phyloP scores from a whole-genome alignment of 306 rosid species.

The Urtica urens region DNA sequence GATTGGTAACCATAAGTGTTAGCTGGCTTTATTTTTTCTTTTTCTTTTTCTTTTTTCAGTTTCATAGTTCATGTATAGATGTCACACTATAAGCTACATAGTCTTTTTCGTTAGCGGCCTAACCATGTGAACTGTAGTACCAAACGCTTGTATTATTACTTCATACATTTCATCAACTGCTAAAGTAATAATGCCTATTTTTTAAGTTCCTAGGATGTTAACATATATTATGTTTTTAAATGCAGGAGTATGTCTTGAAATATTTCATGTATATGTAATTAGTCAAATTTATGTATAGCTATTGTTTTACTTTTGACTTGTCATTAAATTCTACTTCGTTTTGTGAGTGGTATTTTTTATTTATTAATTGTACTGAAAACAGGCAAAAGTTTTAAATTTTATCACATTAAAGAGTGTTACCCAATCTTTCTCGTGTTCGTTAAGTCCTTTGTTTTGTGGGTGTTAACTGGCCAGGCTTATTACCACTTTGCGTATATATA shows the following conservation, averaged over 20 bases:
- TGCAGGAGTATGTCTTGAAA: neutral
- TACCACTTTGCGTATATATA: constrained; percentile 2
- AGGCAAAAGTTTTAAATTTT: too few species aligned
- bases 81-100: constrained; percentile 1
- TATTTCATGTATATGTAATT: too few species aligned
- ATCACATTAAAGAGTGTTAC: constrained; percentile 1
- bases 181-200: neutral
- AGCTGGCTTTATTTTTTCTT: constrained; percentile 2
- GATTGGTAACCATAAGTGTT: neutral
- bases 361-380: neutral
- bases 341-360: neutral
- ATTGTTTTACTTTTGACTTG: neutral
- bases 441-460: constrained; percentile 5
- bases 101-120: constrained; percentile 8
- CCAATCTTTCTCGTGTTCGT: constrained; percentile 5
- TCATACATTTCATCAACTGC: neutral
- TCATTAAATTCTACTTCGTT: neutral
- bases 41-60: neutral
- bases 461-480: constrained; percentile 5
- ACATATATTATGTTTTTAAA: neutral
- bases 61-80: constrained; percentile 8
- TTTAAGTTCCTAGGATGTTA: neutral
- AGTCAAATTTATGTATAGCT: neutral
- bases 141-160: neutral
- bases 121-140: constrained; percentile 11